Percentiles rank a stretch among this genome's conserved stretches.
These are phyloP conservation scores for Leptomonas pyrrhocoris DNA, from an alignment of 208 protist species.

Conservation along the genomic window DNA sequence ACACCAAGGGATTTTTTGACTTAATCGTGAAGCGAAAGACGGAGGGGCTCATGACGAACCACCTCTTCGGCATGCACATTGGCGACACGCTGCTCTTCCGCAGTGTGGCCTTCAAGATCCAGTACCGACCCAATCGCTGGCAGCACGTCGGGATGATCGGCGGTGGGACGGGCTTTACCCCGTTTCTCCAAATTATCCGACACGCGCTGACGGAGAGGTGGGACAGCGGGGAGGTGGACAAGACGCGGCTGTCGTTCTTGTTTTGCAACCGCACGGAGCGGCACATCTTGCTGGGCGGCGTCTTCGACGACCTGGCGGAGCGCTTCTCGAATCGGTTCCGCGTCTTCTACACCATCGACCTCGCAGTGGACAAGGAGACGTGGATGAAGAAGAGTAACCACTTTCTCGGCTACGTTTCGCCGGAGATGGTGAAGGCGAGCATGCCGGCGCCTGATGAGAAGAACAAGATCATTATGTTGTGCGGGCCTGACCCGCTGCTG, in stretches of 20 bases:
- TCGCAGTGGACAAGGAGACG: slow-evolving; percentile 65
- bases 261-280: slow-evolving; percentile 94
- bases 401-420: slow-evolving; percentile 75
- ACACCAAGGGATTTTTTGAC: slow-evolving; percentile 89
- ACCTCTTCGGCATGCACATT: slow-evolving; percentile 89
- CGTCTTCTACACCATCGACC: slow-evolving; percentile 92
- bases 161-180: slow-evolving; percentile 94
- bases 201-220: slow-evolving; percentile 69
- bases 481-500: slow-evolving; percentile 86
- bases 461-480: slow-evolving; percentile 90
- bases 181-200: slow-evolving; percentile 92
- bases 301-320: slow-evolving; percentile 85
- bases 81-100: slow-evolving; percentile 87
- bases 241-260: slow-evolving; percentile 89
- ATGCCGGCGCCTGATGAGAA: slow-evolving; percentile 82
- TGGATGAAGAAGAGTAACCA: slow-evolving; percentile 75
- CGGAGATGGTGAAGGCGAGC: slow-evolving; percentile 73
- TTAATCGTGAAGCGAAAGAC: slow-evolving; percentile 88
- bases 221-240: slow-evolving; percentile 74
- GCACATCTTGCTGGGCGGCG: slow-evolving; percentile 89
- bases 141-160: slow-evolving; percentile 93
- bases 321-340: slow-evolving; percentile 77
- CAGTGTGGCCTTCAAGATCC: slow-evolving; percentile 82
- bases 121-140: slow-evolving; percentile 86
- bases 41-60: slow-evolving; percentile 80